phyloP scores from a whole-genome alignment of 73 alveolate species.

The Paramecium sexaurelia region DNA sequence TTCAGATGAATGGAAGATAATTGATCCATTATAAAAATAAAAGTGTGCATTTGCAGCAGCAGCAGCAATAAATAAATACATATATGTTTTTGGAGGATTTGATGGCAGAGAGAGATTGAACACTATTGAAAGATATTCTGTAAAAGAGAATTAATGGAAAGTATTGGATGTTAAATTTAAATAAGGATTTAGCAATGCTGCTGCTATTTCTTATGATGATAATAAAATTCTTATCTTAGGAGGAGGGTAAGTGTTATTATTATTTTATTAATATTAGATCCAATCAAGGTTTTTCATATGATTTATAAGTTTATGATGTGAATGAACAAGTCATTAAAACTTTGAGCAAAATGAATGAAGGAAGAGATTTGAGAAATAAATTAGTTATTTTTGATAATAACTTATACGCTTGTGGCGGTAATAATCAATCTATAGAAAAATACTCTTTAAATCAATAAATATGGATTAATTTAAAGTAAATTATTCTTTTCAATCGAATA shows the following conservation, averaged over 20 bases:
- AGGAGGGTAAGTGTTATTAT: constrained; percentile 73
- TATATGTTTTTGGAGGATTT: constrained; percentile 88
- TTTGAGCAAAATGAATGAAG: constrained; percentile 84
- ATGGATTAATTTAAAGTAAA: constrained; percentile 72
- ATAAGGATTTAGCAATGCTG: constrained; percentile 83
- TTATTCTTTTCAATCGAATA: constrained; percentile 63
- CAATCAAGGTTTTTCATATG: constrained; percentile 82
- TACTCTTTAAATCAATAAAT: background rate
- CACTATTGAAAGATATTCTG: constrained; percentile 80
- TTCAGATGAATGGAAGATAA: constrained; percentile 74
- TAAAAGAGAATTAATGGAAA: constrained; percentile 73
- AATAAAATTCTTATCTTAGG: constrained; percentile 86
- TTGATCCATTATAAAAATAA: constrained; percentile 79
- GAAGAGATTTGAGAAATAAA: constrained; percentile 89
- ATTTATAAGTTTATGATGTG: constrained; percentile 79
- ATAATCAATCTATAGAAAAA: constrained; percentile 58
- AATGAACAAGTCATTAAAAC: constrained; percentile 72
- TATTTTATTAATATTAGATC: constrained; percentile 30
- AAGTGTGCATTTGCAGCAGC: constrained; percentile 91
- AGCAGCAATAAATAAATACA: constrained; percentile 76
- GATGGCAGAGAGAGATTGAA: constrained; percentile 88
- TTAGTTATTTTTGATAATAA: constrained; percentile 73
- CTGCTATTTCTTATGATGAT: constrained; percentile 78
- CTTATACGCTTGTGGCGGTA: constrained; percentile 87
- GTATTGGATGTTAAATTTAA: constrained; percentile 69